Conservation (phyloP, 768 basidiomycete genomes). For the Russula olivacea region DNA sequence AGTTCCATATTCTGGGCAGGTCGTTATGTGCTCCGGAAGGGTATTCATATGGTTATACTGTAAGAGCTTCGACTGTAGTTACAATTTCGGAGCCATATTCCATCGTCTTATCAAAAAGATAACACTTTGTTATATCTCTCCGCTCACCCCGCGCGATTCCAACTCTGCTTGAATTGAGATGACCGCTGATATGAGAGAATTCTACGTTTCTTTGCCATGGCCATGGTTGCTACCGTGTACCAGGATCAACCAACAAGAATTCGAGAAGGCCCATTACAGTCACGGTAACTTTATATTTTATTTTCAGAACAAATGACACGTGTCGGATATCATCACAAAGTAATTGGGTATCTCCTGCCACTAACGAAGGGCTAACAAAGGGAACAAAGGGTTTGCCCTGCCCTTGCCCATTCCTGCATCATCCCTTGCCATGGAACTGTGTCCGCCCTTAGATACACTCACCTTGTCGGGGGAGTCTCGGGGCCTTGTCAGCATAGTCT, state of each 20-base stretch:
- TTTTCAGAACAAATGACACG: neutral
- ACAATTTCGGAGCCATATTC: neutral
- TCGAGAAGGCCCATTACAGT: too few relatives aligned
- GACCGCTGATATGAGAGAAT: constrained; percentile 24
- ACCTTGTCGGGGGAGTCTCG: neutral
- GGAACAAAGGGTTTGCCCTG: neutral
- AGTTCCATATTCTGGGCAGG: too few relatives aligned
- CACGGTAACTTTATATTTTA: too few relatives aligned
- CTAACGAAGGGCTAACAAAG: neutral
- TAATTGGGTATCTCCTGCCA: neutral
- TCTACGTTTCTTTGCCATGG: constrained; percentile 5
- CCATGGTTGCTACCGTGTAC: constrained; percentile 1
- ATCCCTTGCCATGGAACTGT: neutral
- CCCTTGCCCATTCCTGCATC: neutral
- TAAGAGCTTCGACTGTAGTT: neutral
- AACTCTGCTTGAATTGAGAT: constrained; percentile 13
- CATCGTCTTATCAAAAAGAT: constrained; percentile 19
- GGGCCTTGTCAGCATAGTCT: neutral
- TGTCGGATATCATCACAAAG: neutral
- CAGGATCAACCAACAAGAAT: constrained; percentile 1
- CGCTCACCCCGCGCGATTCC: constrained; percentile 19
- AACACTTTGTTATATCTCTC: constrained; percentile 30
- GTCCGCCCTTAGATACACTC: neutral
- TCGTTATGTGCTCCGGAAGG: too few relatives aligned
- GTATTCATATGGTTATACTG: too few relatives aligned